These are phyloP conservation scores for Lablab purpureus DNA, from an alignment of 306 rosid genomes.

Conservation along the genomic window DNA sequence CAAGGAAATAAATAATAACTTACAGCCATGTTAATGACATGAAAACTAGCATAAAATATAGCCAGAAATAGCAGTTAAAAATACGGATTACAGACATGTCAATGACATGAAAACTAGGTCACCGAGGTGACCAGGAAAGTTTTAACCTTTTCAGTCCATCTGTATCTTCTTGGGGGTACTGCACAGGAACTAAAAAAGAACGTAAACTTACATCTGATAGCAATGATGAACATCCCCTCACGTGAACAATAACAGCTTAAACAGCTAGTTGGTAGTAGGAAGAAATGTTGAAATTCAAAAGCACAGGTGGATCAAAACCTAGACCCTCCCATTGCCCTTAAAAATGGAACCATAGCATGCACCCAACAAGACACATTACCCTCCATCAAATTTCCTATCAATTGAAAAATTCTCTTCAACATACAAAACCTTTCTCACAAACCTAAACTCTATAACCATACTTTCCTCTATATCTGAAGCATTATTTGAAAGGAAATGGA, in stretches of 20 bases:
- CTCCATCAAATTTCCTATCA: no score
- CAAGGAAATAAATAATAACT: background rate
- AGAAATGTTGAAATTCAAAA: background rate
- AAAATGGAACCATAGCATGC: no score
- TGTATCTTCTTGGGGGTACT: background rate
- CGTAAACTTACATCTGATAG: background rate
- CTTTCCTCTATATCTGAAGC: no score
- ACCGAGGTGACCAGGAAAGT: background rate
- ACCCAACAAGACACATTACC: no score
- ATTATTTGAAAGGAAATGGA: no score
- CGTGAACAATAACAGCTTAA: constrained; percentile 1
- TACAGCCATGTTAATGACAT: constrained; percentile 13
- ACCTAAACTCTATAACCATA: no score
- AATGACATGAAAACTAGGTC: constrained; percentile 13
- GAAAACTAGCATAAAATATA: constrained; percentile 27
- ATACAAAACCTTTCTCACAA: no score
- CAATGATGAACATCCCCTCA: constrained; percentile 8
- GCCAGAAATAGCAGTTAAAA: constrained; percentile 25
- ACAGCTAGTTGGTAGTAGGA: constrained; percentile 6
- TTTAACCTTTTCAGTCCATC: constrained; percentile 3
- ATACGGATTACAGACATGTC: background rate
- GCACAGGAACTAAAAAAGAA: background rate
- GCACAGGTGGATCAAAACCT: no score
- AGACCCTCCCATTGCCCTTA: no score
- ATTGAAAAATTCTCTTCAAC: no score